Conservation (phyloP, 2,329 filamentous ascomycete genomes). For the Aspergillus sp. region DNA sequence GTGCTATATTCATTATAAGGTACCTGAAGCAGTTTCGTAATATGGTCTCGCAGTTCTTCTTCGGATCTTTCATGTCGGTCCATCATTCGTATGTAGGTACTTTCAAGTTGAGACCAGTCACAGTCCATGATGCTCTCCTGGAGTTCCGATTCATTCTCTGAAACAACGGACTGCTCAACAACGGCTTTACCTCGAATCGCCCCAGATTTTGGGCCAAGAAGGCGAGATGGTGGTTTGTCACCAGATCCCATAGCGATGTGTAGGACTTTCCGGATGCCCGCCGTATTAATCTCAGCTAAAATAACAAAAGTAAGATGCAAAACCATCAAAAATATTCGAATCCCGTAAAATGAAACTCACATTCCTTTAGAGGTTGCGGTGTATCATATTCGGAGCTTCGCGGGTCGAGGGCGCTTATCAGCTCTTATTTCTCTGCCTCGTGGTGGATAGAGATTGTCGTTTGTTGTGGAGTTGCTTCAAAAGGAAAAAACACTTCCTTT, state of each 20-base stretch:
- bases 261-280: background rate
- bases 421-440: too few relatives aligned
- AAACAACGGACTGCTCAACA: background rate
- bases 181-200: background rate
- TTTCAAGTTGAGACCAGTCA: constrained; percentile 76
- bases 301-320: background rate
- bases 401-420: background rate
- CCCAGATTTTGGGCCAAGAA: background rate
- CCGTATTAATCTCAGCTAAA: background rate
- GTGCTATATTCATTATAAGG: background rate
- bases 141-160: constrained; percentile 30
- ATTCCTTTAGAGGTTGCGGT: background rate
- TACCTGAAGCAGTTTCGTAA: constrained; percentile 66
- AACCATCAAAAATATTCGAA: background rate
- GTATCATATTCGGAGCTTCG: background rate
- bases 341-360: background rate
- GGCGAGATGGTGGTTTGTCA: constrained; percentile 2
- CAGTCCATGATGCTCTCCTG: constrained; percentile 58
- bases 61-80: constrained; percentile 64
- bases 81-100: constrained; percentile 67
- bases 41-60: constrained; percentile 64
- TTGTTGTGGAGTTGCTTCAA: too few relatives aligned
- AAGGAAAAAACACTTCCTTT: too few relatives aligned
- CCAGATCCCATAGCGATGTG: background rate
- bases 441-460: too few relatives aligned